Evolutionary conservation across 768 basidiomycete species (phyloP).

Genomic region (Termitomyces sp.): DNA sequence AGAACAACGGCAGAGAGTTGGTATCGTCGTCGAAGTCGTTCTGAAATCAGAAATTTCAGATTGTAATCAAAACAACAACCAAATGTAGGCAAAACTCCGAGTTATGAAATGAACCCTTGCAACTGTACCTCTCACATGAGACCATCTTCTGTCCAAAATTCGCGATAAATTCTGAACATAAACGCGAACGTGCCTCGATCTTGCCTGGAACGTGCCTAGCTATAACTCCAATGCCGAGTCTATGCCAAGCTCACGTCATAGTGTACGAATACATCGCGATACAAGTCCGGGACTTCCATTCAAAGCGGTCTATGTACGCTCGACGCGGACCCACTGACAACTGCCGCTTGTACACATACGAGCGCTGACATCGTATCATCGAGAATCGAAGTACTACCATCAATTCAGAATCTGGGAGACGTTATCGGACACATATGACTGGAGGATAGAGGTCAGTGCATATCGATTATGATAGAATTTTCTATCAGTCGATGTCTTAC

Average conservation of each 20-base stretch:
- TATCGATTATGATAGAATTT: background rate
- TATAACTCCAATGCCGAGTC: background rate
- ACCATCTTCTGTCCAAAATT: background rate
- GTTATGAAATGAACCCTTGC: background rate
- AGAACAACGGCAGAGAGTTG: background rate
- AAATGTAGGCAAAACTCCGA: background rate
- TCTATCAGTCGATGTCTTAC: background rate
- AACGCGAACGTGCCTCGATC: background rate
- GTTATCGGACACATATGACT: background rate
- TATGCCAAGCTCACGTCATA: background rate
- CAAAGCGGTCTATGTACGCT: background rate
- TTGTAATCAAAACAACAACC: background rate
- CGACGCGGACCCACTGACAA: background rate
- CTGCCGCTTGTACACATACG: background rate
- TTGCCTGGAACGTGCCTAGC: background rate
- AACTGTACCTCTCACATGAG: background rate
- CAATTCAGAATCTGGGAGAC: background rate
- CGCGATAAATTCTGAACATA: background rate
- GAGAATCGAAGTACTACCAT: background rate
- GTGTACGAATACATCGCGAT: no score
- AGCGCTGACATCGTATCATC: background rate
- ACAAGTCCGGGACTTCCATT: background rate
- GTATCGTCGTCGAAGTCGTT: background rate
- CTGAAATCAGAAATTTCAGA: background rate
- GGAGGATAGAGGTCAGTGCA: background rate